Conservation (phyloP, 2,329 filamentous ascomycete species). For the Neonectria hederae region DNA sequence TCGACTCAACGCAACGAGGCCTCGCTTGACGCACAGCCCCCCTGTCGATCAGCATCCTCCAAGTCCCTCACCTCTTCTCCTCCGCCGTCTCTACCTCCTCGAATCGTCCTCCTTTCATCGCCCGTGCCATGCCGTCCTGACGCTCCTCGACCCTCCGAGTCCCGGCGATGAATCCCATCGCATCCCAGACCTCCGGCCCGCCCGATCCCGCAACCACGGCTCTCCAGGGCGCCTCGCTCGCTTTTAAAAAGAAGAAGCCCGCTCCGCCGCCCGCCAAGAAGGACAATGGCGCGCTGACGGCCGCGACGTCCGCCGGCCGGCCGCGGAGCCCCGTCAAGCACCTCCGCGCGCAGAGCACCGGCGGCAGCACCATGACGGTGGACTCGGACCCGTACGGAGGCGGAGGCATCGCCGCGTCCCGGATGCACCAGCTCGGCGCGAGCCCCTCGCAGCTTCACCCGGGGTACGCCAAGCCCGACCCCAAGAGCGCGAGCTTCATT, state of each 20-base stretch:
- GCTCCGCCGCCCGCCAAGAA: conserved; percentile 36
- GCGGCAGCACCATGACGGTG: conserved; percentile 44
- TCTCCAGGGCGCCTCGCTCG: conserved; percentile 64
- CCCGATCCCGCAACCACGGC: conserved; percentile 56
- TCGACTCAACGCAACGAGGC: not conserved
- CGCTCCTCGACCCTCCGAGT: conserved; percentile 9
- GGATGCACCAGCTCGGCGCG: conserved; percentile 40
- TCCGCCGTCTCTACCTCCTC: not conserved
- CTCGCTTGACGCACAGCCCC: not conserved
- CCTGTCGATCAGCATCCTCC: not conserved
- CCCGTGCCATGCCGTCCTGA: conserved; percentile 27
- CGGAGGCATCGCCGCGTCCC: conserved; percentile 34
- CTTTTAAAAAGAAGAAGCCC: conserved; percentile 57
- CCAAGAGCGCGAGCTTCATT: conserved; percentile 64
- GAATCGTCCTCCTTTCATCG: not conserved
- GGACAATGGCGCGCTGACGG: conserved; percentile 55
- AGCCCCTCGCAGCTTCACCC: conserved; percentile 35
- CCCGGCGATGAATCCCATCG: conserved; percentile 50
- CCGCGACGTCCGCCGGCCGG: conserved; percentile 54
- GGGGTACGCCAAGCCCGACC: conserved; percentile 42
- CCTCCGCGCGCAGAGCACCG: conserved; percentile 52
- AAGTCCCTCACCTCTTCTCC: not conserved
- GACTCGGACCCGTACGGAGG: conserved; percentile 36
- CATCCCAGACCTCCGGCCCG: conserved; percentile 42
- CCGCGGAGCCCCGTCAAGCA: conserved; percentile 36